Conservation (phyloP, 192 early-diverging fungal species). For the Coemansia sp. region DNA sequence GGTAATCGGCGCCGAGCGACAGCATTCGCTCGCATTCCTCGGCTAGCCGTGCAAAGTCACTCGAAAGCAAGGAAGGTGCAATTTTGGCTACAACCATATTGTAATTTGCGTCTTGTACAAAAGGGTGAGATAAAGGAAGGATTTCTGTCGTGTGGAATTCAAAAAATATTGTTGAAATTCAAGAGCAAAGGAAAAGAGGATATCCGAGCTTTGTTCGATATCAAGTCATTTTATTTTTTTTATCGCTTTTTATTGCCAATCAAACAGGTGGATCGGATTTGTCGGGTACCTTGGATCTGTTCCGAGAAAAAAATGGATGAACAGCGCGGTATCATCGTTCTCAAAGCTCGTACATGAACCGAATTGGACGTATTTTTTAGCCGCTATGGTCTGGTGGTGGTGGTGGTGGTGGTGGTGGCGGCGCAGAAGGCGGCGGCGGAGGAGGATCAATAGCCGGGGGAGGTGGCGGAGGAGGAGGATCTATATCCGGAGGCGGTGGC, state of each 20-base stretch:
- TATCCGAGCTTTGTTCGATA: no score
- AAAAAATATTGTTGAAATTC: conserved; percentile 1
- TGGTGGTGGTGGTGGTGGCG: conserved; percentile 18
- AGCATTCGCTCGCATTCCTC: conserved; percentile 86
- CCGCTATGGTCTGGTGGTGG: background rate
- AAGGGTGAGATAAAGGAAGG: background rate
- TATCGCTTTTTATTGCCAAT: no score
- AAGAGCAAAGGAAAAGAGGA: background rate
- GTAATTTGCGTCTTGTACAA: conserved; percentile 26
- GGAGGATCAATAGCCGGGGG: conserved; percentile 14
- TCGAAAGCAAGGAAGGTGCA: conserved; percentile 86
- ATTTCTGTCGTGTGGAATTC: background rate
- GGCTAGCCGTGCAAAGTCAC: conserved; percentile 86
- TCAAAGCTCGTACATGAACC: no score
- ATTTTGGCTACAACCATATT: conserved; percentile 77
- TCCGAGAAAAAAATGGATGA: no score
- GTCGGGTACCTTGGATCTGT: no score
- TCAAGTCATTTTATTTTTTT: no score
- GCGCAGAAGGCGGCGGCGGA: conserved; percentile 13
- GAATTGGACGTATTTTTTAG: background rate
- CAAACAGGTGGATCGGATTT: no score
- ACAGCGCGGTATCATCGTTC: no score
- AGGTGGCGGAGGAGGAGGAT: conserved; percentile 5
- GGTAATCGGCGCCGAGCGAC: conserved; percentile 85
- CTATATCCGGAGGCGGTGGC: background rate